Conservation (phyloP, 164 flowering plant genomes). For the Cinnamomum chago region DNA sequence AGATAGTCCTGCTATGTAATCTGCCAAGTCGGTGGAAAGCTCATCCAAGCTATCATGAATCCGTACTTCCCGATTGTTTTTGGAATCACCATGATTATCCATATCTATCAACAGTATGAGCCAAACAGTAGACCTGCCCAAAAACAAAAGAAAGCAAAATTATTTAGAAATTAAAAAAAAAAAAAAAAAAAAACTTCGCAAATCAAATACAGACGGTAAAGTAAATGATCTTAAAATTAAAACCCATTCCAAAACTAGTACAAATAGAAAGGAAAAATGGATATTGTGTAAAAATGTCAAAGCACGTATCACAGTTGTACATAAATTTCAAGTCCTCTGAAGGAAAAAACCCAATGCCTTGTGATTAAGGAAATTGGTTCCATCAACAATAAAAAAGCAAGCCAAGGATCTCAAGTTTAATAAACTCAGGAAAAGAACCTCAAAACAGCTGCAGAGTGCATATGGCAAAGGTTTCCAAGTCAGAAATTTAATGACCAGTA, state of each 20-base stretch:
- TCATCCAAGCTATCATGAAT: slow-evolving; percentile 72
- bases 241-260: background rate
- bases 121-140: background rate
- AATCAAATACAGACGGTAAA: background rate
- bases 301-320: background rate
- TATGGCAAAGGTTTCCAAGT: no score
- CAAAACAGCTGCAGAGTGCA: background rate
- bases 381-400: background rate
- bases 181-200: background rate
- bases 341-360: background rate
- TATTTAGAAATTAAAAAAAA: background rate
- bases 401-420: background rate
- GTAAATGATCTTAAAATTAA: background rate
- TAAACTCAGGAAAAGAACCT: background rate
- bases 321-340: background rate
- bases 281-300: background rate
- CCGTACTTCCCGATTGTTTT: slow-evolving; percentile 56
- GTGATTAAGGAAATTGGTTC: no score
- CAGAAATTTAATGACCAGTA: no score
- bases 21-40: slow-evolving; percentile 68
- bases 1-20: slow-evolving; percentile 72
- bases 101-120: slow-evolving; percentile 17
- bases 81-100: slow-evolving; percentile 40
- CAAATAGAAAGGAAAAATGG: background rate
- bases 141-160: background rate